Evolutionary conservation across 148 eudicot species (phyloP).

Genomic region (Fagopyrum homotropicum): DNA sequence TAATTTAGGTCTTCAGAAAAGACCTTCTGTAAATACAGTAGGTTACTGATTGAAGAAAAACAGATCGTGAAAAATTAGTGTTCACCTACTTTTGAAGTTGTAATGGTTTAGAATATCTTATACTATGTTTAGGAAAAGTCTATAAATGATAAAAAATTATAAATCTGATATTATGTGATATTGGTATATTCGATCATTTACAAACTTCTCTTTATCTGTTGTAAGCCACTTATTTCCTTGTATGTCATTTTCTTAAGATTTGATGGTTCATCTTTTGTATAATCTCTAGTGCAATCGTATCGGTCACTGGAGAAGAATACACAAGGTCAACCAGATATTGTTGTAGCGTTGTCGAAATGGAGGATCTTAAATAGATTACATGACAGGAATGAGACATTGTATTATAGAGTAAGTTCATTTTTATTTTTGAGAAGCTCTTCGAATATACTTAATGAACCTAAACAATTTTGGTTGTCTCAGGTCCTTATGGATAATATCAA

Average conservation of each 20-base stretch:
- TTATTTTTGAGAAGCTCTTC: background rate
- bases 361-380: constrained; percentile 90
- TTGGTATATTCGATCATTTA: background rate
- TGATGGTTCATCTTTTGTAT: constrained; percentile 19
- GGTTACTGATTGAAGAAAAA: background rate
- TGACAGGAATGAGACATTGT: constrained; percentile 93
- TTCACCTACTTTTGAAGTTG: background rate
- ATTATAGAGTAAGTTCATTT: constrained; percentile 69
- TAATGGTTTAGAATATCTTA: background rate
- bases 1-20: too few relatives aligned
- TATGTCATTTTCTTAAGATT: background rate
- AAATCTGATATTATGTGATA: background rate
- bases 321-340: constrained; percentile 44
- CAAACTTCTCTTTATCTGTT: background rate
- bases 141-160: background rate
- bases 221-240: background rate
- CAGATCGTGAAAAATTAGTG: background rate
- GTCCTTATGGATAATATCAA: constrained; percentile 90
- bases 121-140: too few relatives aligned
- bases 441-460: constrained; percentile 18
- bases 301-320: constrained; percentile 86
- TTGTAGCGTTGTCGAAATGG: constrained; percentile 80
- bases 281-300: constrained; percentile 71
- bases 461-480: constrained; percentile 38
- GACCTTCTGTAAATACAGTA: background rate